Conservation (phyloP, 2,329 filamentous ascomycete genomes). For the Aspergillus terreus region DNA sequence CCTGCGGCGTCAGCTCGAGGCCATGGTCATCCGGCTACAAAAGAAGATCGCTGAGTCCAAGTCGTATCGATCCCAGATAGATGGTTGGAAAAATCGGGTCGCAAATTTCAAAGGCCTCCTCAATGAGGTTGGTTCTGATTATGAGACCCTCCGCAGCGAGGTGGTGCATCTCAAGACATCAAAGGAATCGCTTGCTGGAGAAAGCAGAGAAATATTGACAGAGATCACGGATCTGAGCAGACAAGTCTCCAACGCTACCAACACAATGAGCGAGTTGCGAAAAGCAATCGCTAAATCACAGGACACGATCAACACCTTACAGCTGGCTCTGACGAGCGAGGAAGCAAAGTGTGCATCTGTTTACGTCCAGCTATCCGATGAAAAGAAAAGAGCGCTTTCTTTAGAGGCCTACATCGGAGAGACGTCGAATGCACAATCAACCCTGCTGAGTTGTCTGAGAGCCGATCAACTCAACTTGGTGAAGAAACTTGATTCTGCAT, state of each 20-base stretch:
- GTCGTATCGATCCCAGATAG: constrained; percentile 21
- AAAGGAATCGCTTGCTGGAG: constrained; percentile 21
- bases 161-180: constrained; percentile 24
- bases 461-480: constrained; percentile 21
- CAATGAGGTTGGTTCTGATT: constrained; percentile 31
- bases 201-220: constrained; percentile 20
- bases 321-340: constrained; percentile 21
- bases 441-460: constrained; percentile 18
- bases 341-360: constrained; percentile 16
- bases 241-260: constrained; percentile 12
- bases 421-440: constrained; percentile 19
- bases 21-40: constrained; percentile 14
- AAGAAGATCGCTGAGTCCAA: constrained; percentile 19
- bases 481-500: constrained; percentile 15
- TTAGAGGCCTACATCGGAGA: constrained; percentile 33
- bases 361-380: constrained; percentile 22
- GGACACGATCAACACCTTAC: constrained; percentile 17
- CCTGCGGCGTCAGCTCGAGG: constrained; percentile 22
- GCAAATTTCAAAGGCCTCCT: constrained; percentile 29
- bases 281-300: constrained; percentile 17
- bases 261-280: constrained; percentile 15
- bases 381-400: constrained; percentile 24
- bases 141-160: constrained; percentile 29
- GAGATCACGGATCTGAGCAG: constrained; percentile 21
- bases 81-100: constrained; percentile 34